Conservation (phyloP, 345 rosid species). For the Populus simonii region DNA sequence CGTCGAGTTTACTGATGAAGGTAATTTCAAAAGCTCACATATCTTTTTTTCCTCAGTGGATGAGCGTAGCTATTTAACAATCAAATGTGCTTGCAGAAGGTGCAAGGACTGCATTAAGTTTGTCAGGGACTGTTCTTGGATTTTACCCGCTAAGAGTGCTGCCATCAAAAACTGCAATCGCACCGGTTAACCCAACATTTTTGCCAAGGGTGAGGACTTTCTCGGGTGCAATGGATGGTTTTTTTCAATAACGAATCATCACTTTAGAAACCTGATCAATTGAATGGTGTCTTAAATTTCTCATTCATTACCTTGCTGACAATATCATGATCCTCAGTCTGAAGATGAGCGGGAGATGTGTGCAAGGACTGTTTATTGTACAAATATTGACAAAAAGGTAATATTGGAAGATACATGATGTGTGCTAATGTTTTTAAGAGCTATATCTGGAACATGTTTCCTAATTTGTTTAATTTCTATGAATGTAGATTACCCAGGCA, state of each 20-base stretch:
- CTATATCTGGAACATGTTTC: background rate
- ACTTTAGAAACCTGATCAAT: background rate
- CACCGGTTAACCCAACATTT: conserved; percentile 98
- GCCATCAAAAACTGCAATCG: conserved; percentile 99
- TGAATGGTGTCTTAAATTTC: conserved; percentile 1
- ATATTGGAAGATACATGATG: background rate
- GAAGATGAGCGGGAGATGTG: conserved; percentile 99
- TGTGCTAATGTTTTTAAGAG: background rate
- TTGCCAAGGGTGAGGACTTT: conserved; percentile 73
- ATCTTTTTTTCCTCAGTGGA: conserved; percentile 5
- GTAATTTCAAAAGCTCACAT: conserved; percentile 38
- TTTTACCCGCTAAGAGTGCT: conserved; percentile 87
- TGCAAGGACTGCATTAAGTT: conserved; percentile 77
- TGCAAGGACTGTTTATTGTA: conserved; percentile 90
- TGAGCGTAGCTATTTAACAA: conserved; percentile 14
- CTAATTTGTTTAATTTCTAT: conserved; percentile 18
- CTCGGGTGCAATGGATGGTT: background rate
- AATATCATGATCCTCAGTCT: conserved; percentile 47
- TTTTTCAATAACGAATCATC: background rate
- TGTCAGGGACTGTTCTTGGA: conserved; percentile 91
- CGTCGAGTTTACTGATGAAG: conserved; percentile 90
- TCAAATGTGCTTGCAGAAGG: conserved; percentile 55
- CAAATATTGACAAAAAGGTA: conserved; percentile 97
- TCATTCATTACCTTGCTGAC: conserved; percentile 11
- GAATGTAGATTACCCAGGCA: conserved; percentile 70